Percentiles rank a stretch among this genome's conserved stretches.
Evolutionary conservation across 1,284 basidiomycete genomes (phyloP).

Genomic region (Ceratobasidium sp.): DNA sequence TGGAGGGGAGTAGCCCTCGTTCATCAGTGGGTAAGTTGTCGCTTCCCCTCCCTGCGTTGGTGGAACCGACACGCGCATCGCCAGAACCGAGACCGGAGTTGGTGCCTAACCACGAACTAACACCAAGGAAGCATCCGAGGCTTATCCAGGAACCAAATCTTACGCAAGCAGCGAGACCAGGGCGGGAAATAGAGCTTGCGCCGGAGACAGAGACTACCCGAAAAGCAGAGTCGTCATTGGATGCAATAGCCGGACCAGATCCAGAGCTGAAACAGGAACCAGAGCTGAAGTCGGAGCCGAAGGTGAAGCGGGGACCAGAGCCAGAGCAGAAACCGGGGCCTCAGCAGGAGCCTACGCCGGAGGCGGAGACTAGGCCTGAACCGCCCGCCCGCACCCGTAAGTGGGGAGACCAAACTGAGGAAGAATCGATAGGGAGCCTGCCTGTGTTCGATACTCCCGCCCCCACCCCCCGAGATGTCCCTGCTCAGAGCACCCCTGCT

Average conservation of each 20-base stretch:
- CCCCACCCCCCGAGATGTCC: background rate
- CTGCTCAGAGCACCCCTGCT: background rate
- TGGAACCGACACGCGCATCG: background rate
- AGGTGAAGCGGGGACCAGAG: background rate
- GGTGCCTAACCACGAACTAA: background rate
- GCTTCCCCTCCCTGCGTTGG: conserved; percentile 7
- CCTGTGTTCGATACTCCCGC: conserved; percentile 19
- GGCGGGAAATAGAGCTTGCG: no score
- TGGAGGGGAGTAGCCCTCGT: conserved; percentile 11
- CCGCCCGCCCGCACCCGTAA: conserved; percentile 17
- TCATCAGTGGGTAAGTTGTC: background rate
- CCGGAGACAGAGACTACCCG: no score
- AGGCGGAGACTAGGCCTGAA: background rate
- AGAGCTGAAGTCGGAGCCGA: background rate
- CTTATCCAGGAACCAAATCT: background rate
- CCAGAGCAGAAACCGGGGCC: background rate
- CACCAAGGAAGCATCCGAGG: background rate
- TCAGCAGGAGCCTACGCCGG: background rate
- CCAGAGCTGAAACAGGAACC: background rate
- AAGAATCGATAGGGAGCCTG: conserved; percentile 38
- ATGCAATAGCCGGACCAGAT: background rate
- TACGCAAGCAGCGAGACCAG: no score
- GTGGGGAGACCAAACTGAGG: conserved; percentile 27
- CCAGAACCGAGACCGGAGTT: background rate
- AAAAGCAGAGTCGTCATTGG: no score